Evolutionary conservation across 495 filamentous ascomycete species (phyloP).

Genomic region (Trichocladium uniseriatum): DNA sequence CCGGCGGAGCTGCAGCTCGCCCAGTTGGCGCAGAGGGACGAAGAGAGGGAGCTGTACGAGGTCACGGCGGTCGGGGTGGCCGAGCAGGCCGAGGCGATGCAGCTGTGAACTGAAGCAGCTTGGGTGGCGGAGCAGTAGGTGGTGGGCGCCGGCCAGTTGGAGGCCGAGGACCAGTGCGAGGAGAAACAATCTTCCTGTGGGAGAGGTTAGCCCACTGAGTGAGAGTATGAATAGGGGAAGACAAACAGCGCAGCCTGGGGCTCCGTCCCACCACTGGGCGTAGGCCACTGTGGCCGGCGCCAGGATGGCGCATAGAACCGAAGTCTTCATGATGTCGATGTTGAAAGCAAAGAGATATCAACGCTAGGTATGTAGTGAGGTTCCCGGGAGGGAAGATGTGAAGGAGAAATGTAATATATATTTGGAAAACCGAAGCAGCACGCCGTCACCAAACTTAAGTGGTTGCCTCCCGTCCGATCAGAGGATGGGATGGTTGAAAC

Average conservation of each 20-base stretch:
- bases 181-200: slow-evolving; percentile 35
- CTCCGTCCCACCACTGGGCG: slow-evolving; percentile 33
- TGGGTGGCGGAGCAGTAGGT: slow-evolving; percentile 33
- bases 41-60: slow-evolving; percentile 33
- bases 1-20: slow-evolving; percentile 32
- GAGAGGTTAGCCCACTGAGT: not conserved
- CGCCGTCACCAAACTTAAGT: too few species aligned
- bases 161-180: slow-evolving; percentile 27
- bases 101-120: slow-evolving; percentile 27
- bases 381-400: not conserved
- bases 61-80: slow-evolving; percentile 30
- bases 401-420: not conserved
- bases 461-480: too few species aligned
- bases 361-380: not conserved
- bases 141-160: slow-evolving; percentile 37
- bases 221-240: not conserved
- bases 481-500: too few species aligned
- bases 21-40: slow-evolving; percentile 33
- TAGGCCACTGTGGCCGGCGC: slow-evolving; percentile 11
- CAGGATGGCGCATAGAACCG: slow-evolving; percentile 10
- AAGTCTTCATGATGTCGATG: slow-evolving; percentile 12
- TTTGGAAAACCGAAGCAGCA: too few species aligned
- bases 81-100: slow-evolving; percentile 32
- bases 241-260: slow-evolving; percentile 39
- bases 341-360: not conserved